Base-by-base conservation (phyloP, 2,329 filamentous ascomycete species). In the Mycogone perniciosa region DNA sequence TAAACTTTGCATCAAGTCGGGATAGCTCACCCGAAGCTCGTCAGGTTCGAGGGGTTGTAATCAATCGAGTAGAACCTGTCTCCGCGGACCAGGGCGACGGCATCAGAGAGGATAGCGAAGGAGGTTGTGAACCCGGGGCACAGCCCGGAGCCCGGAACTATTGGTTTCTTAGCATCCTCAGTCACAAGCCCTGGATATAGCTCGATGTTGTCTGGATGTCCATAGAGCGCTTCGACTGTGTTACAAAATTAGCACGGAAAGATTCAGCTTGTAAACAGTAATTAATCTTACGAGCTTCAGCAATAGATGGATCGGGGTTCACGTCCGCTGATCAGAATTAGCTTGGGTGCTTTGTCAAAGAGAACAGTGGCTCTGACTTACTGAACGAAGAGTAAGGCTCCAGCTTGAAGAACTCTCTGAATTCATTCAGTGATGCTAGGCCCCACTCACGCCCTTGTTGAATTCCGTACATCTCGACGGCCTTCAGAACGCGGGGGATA, bases 21-120 rank as follows among this genome's bases (percentile, higher is more conserved):
- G 27, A 20, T 11, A 7, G 8, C 39, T 30, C 26, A 42, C 39
- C 39, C 44, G 33, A 37, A 46, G 34, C 10, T 38, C 44, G 71
- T 74, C 48, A 74, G 56, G 27, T 62, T 63, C n/a, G 62, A 59
- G 4, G 66, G 64, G 4, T 63, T 74, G 54, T 68, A 74, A 48
- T 74, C 71, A 5, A 66, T 58, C 1, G 82, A 85, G 65, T 84
- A 84, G 67, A 84, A 84, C 11, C 83, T 71, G 57, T 86, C 83
- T 7, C 84, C 84, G 13, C 85, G 77, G 4, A 88, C 84, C 9
- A 89, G 73, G 34, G 81, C 79, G 1, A 88, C 84, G 1, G 85
- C 84, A 57, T 89, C 85, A 0, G 84, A 86, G 4, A 89, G 67
- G 9, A 89, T 80, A 2, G 84, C 85, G 29, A 29, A 34, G 0